Evolutionary conservation across 805 yeast genomes (phyloP).

Genomic region (Zygoascus tannicola): DNA sequence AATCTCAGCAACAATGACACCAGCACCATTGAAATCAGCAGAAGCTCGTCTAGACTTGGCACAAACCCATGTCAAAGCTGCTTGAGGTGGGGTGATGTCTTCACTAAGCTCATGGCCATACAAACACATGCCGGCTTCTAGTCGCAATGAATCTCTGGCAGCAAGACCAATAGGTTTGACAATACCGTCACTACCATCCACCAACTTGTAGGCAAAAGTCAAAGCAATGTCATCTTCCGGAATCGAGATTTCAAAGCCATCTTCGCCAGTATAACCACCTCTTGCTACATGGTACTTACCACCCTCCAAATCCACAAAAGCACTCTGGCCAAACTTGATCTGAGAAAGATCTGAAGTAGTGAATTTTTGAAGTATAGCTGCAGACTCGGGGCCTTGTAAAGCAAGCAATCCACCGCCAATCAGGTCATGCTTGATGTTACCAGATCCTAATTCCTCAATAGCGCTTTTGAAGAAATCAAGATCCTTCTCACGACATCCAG

Average conservation of each 20-base stretch:
- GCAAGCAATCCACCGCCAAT: conserved; percentile 71
- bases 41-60: conserved; percentile 64
- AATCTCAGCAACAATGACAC: conserved; percentile 59
- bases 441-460: conserved; percentile 31
- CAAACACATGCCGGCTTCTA: conserved; percentile 98
- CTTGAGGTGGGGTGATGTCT: conserved; percentile 75
- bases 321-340: conserved; percentile 67
- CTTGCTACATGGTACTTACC: conserved; percentile 68
- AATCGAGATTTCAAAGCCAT: conserved; percentile 88
- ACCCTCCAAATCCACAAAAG: conserved; percentile 36
- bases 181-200: conserved; percentile 39
- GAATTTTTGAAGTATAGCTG: conserved; percentile 53
- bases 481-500: conserved; percentile 86
- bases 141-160: conserved; percentile 91
- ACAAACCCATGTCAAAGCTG: conserved; percentile 81
- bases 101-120: conserved; percentile 90
- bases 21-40: conserved; percentile 64
- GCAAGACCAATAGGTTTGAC: conserved; percentile 91
- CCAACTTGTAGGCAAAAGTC: conserved; percentile 51
- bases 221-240: conserved; percentile 43
- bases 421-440: conserved; percentile 26
- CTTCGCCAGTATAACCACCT: conserved; percentile 98
- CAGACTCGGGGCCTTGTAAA: conserved; percentile 85
- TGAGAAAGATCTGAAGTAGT: conserved; percentile 46
- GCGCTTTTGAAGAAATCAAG: conserved; percentile 50